Conservation (phyloP, 1,284 basidiomycete species). For the Neotropicomus parvogracilis region DNA sequence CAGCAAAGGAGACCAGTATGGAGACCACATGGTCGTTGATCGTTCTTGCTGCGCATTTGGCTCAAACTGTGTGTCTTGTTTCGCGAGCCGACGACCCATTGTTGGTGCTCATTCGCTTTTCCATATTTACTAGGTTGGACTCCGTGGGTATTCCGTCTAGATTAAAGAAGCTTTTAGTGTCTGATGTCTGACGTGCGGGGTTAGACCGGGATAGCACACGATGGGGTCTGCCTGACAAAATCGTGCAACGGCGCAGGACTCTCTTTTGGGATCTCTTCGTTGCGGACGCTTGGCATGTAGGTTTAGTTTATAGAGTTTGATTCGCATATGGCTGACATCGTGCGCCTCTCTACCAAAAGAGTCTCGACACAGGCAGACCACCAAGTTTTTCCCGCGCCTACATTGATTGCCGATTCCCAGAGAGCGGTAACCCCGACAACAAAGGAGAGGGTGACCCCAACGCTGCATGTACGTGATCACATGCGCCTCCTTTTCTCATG, state of each 20-base stretch:
- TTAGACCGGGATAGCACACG: slow-evolving; percentile 56
- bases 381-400: slow-evolving; percentile 57
- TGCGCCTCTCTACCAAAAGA: slow-evolving; percentile 34
- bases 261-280: slow-evolving; percentile 59
- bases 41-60: slow-evolving; percentile 51
- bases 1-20: slow-evolving; percentile 44
- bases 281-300: slow-evolving; percentile 50
- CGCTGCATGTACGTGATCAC: slow-evolving; percentile 23
- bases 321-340: slow-evolving; percentile 9
- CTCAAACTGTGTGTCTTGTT: slow-evolving; percentile 51
- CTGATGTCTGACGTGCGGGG: slow-evolving; percentile 23
- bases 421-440: slow-evolving; percentile 33
- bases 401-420: slow-evolving; percentile 53
- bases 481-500: slow-evolving; percentile 1
- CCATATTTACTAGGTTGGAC: slow-evolving; percentile 44
- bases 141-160: slow-evolving; percentile 42
- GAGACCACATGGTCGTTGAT: slow-evolving; percentile 62
- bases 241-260: slow-evolving; percentile 50
- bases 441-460: slow-evolving; percentile 26
- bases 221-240: slow-evolving; percentile 52
- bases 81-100: slow-evolving; percentile 6
- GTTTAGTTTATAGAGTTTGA: slow-evolving; percentile 10
- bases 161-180: slow-evolving; percentile 7
- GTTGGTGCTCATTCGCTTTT: slow-evolving; percentile 15
- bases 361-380: slow-evolving; percentile 59